These are phyloP conservation scores for Rhodotorula graminis DNA, from an alignment of 768 basidiomycete genomes.

Conservation along the genomic window DNA sequence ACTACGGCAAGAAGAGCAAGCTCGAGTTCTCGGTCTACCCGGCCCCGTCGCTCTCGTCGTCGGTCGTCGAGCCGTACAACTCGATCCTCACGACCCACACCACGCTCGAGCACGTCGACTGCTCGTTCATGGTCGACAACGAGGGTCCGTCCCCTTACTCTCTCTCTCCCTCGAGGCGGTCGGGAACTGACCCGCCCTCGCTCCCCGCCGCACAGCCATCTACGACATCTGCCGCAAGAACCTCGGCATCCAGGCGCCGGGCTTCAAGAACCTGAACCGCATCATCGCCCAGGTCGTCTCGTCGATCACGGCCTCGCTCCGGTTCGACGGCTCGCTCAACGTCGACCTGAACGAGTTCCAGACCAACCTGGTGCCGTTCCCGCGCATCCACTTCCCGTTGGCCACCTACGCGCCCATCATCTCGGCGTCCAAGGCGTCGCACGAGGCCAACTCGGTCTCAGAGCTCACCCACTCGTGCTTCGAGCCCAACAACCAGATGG, in stretches of 20 bases:
- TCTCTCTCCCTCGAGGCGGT: slow-evolving; percentile 2
- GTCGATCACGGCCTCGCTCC: slow-evolving; percentile 90
- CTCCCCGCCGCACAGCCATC: slow-evolving; percentile 56
- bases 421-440: slow-evolving; percentile 83
- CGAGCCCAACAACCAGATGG: slow-evolving; percentile 95
- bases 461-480: slow-evolving; percentile 99
- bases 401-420: slow-evolving; percentile 93
- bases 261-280: slow-evolving; percentile 89
- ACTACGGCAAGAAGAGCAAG: slow-evolving; percentile 99
- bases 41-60: slow-evolving; percentile 48
- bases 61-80: slow-evolving; percentile 99
- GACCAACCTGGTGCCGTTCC: slow-evolving; percentile 91
- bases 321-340: slow-evolving; percentile 95
- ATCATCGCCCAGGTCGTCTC: slow-evolving; percentile 98
- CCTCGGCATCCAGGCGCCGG: slow-evolving; percentile 74
- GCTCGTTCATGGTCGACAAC: slow-evolving; percentile 99
- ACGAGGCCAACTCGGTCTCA: slow-evolving; percentile 94
- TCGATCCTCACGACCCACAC: slow-evolving; percentile 85
- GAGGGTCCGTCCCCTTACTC: slow-evolving; percentile 56
- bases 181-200: background rate
- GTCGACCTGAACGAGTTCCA: slow-evolving; percentile 98
- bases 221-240: slow-evolving; percentile 99
- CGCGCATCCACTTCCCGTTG: slow-evolving; percentile 85
- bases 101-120: slow-evolving; percentile 99
- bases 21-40: slow-evolving; percentile 66